These are phyloP conservation scores for Escallonia herrerae DNA, from an alignment of 129 eudicot species.

Conservation along the genomic window DNA sequence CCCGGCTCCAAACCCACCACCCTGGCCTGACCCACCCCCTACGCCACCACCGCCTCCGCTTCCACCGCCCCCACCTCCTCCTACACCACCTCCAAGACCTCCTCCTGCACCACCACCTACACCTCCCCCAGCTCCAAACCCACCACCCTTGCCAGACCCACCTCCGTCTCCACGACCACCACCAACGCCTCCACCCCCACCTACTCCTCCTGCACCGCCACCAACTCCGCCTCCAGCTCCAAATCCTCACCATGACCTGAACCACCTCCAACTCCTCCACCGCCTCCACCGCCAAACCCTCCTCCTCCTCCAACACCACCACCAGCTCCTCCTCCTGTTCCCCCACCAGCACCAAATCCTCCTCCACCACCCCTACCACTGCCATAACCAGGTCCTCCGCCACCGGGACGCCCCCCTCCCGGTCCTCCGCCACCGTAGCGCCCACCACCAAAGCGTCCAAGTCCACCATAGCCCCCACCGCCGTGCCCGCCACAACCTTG, in stretches of 20 bases:
- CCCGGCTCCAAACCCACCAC: slow-evolving; percentile 4
- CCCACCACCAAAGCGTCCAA: not conserved
- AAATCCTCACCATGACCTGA: slow-evolving; percentile 17
- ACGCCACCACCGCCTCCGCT: slow-evolving; percentile 15
- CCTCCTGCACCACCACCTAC: slow-evolving; percentile 13
- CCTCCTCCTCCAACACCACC: slow-evolving; percentile 3
- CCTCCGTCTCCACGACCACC: slow-evolving; percentile 4
- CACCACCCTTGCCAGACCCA: slow-evolving; percentile 9
- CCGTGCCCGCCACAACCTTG: not conserved
- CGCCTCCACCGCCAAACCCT: slow-evolving; percentile 4
- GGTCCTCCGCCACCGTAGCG: not conserved
- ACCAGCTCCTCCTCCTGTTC: no score
- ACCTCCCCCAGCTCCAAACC: slow-evolving; percentile 4
- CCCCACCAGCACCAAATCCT: no score
- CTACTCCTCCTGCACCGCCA: slow-evolving; percentile 13
- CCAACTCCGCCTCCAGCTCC: slow-evolving; percentile 21
- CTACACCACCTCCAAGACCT: slow-evolving; percentile 5
- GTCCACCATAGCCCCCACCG: not conserved
- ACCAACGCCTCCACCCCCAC: no score
- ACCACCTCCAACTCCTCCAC: slow-evolving; percentile 12
- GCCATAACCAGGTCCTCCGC: not conserved
- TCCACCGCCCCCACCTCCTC: slow-evolving; percentile 16
- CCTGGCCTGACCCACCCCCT: slow-evolving; percentile 1
- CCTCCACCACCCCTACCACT: slow-evolving; percentile 6
- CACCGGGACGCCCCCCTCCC: not conserved